phyloP scores from a whole-genome alignment of 768 basidiomycete species.

The Suillus cothurnatus region DNA sequence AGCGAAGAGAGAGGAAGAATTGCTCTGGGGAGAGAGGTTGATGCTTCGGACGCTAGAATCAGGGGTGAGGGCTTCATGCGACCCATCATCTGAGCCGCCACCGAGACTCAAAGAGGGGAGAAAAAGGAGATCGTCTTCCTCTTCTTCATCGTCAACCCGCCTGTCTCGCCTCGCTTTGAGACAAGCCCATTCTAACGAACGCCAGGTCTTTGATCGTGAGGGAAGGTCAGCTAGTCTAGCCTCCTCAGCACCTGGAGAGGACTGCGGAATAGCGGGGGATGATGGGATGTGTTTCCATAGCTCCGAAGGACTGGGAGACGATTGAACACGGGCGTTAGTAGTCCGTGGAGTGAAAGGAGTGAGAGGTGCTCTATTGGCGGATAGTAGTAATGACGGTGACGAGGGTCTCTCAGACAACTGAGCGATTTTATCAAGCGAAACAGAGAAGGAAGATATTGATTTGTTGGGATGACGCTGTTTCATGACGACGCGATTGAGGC shows the following conservation, averaged over 20 bases:
- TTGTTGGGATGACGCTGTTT: constrained; percentile 10
- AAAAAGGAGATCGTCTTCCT: constrained; percentile 15
- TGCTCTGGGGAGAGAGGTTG: constrained; percentile 11
- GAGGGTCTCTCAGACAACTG: constrained; percentile 32
- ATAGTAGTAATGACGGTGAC: constrained; percentile 13
- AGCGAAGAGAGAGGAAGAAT: neutral
- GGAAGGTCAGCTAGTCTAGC: constrained; percentile 27
- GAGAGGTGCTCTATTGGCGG: constrained; percentile 19
- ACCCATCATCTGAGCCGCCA: constrained; percentile 15
- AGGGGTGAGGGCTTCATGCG: constrained; percentile 19
- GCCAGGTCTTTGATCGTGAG: constrained; percentile 42
- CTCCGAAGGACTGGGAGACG: constrained; percentile 18
- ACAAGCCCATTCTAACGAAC: constrained; percentile 77
- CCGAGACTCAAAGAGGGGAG: constrained; percentile 13
- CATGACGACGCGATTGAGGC: constrained; percentile 10
- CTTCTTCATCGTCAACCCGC: constrained; percentile 22
- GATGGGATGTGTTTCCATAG: constrained; percentile 35
- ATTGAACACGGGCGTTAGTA: constrained; percentile 12
- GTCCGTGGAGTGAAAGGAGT: constrained; percentile 37
- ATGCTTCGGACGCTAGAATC: constrained; percentile 12
- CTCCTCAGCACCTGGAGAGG: constrained; percentile 25
- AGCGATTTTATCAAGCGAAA: constrained; percentile 35
- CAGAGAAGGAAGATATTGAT: constrained; percentile 17
- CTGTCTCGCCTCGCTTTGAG: constrained; percentile 44
- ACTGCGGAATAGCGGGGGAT: constrained; percentile 25